phyloP scores from a whole-genome alignment of 495 filamentous ascomycete species.

The Xylaria palmicola region DNA sequence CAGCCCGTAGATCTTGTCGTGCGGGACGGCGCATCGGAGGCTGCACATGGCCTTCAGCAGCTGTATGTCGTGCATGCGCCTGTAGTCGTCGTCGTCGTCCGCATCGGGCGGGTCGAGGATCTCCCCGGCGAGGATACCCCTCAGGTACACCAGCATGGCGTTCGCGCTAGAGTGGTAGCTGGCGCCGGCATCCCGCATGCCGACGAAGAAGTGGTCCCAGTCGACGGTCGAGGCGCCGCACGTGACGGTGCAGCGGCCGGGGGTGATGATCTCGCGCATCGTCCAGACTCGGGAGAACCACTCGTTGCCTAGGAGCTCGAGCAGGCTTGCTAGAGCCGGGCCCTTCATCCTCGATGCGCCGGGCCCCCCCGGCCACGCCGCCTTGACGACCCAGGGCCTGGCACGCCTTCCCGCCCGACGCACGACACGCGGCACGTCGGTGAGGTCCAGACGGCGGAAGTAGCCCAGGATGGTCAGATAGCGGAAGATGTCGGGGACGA shows the following conservation, averaged over 20 bases:
- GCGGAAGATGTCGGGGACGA: neutral
- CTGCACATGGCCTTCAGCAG: conserved; percentile 25
- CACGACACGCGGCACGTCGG: neutral
- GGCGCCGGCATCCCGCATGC: neutral
- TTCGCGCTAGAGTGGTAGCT: neutral
- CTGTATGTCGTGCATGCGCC: conserved; percentile 15
- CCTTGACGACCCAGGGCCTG: neutral
- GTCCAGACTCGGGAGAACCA: conserved; percentile 29
- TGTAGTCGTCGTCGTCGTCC: conserved; percentile 16
- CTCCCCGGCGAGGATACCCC: neutral
- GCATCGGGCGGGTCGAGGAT: conserved; percentile 17
- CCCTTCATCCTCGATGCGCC: neutral
- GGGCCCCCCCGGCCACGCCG: neutral
- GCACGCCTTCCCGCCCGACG: neutral
- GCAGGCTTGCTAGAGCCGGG: conserved; percentile 13
- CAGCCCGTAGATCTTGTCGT: conserved; percentile 33
- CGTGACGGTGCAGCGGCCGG: conserved; percentile 19
- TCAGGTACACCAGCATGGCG: conserved; percentile 10
- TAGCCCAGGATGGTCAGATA: neutral
- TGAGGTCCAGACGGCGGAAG: neutral
- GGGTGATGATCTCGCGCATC: conserved; percentile 26
- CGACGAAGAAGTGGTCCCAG: conserved; percentile 15
- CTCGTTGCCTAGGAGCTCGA: conserved; percentile 14
- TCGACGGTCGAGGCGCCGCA: conserved; percentile 17
- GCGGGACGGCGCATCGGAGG: conserved; percentile 23